Base-by-base conservation (phyloP, 371 early-diverging fungal species). In the Syncephalastrum monosporum region DNA sequence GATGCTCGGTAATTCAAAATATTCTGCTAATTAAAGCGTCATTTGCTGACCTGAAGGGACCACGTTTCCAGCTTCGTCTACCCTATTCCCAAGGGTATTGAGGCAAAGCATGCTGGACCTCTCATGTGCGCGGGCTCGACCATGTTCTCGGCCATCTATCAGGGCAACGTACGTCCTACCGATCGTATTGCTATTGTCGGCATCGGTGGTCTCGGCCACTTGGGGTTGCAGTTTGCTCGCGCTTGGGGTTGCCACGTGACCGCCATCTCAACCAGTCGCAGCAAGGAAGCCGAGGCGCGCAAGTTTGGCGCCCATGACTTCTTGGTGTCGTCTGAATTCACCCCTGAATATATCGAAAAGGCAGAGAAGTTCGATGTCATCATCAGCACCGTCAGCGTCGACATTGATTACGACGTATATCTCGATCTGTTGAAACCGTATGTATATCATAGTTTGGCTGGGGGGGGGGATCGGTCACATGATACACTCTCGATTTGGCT, bases 201-300 rank as follows among this genome's bases (percentile, higher is more conserved):
- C n/a, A 78, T 87, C 50, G 90, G 90, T 23, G 88, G 90, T 21
- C 69, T 89, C 44, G 76, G 89, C 6, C 89, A 89, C 52, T 63
- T 89, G 63, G 88, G 82, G 0, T 55, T 87, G 50, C 83, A 88
- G 63, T 85, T 84, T 50, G 84, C 87, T n/a, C 64, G 63, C 19
- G 82, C 77, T 21, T 73, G 87, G 77, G 87, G 87, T 16, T 79
- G 82, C 47, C 71, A 76, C 46, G 72, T 80, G 47, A 75, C 69
- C 16, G 78, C 62, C 23, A 62, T 67, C 16, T 76, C 72, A 23
- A 49, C 33, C 13, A 60, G 47, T 23, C 57, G 57, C 42, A 65
- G 59, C 57, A 91, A 92, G 69, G 76, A 82, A 58, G 75, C 76
- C 27, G 89, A 91, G 52, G 83, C 86, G 12, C 49, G 69, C 15